Evolutionary conservation across 176 grass and related monocot genomes (phyloP), one percentile per base, ranked within the genome.

Genomic region (Cenchrus fungigraminus): DNA sequence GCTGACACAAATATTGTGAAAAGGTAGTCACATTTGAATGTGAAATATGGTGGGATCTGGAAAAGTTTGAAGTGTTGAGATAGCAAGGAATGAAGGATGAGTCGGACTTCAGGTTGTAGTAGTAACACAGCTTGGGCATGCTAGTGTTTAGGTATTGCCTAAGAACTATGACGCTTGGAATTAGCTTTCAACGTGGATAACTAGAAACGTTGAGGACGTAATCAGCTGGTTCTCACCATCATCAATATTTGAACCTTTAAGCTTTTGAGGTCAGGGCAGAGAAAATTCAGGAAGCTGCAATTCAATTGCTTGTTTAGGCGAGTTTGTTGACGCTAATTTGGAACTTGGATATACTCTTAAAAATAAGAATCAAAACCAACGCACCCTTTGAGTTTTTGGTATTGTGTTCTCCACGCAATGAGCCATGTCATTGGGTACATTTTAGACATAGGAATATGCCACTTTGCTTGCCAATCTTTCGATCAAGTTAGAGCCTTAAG

Each of bases 221-320:
- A 63, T 57, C 32, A 84, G 25, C 53, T 31, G 34, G 37, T 28
- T 63, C 62, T 75, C 68, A 47, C 76, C 53, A 15, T n/a, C 16
- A 86, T 90, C 73, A 67, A 65, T 77, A 77, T 53, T 50, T 90
- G 37, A 46, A 42, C 45, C 17, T 70, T 78, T 83, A 68, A 87
- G 68, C 20, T 85, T 60, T 58, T 59, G 69, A 80, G 42, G 60
- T 64, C 63, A 79, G 58, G 86, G 58, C 46, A 20, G 68, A 67
- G 76, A 67, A 67, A 37, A 49, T 77, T 47, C 45, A 75, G 40
- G 54, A 80, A 76, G 85, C 54, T 12, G 34, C 79, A 76, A 60
- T 61, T 82, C 40, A 61, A 62, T 14, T 68, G 64, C 73, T 78
- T 75, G 45, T 80, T 68, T 75, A 63, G 60, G 61, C 28, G 60